phyloP scores from a whole-genome alignment of 352 stramenopile species.

The Globisporangium polare region DNA sequence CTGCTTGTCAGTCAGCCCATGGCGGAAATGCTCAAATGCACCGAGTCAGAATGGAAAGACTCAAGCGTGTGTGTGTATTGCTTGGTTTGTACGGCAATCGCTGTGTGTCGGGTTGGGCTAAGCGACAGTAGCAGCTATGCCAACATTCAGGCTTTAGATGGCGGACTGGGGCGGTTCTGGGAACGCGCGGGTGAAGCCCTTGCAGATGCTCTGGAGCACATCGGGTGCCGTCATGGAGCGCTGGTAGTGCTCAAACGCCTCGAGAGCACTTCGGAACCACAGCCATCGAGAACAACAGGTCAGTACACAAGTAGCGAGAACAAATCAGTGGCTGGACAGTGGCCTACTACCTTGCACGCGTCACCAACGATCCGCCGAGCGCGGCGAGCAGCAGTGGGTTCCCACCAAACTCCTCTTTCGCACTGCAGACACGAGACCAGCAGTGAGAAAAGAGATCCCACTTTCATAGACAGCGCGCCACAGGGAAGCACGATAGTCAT shows the following conservation, averaged over 20 bases:
- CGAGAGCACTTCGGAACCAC: slow-evolving; percentile 26
- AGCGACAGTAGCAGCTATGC: too few species aligned
- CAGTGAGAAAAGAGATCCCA: too few species aligned
- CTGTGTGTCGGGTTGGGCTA: too few species aligned
- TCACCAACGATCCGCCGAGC: slow-evolving; percentile 77
- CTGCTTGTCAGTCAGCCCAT: background rate
- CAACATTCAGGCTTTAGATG: slow-evolving; percentile 1
- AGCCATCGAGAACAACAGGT: too few species aligned
- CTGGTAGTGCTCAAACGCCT: slow-evolving; percentile 66
- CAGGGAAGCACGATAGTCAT: too few species aligned
- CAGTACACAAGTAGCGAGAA: background rate
- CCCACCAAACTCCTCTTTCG: slow-evolving; percentile 24
- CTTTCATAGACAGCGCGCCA: too few species aligned
- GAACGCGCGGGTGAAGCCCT: slow-evolving; percentile 52
- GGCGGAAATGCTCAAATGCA: too few species aligned
- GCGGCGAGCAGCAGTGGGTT: slow-evolving; percentile 69
- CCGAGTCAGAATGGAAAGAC: too few species aligned
- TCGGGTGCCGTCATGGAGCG: slow-evolving; percentile 86
- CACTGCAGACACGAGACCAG: slow-evolving; percentile 1
- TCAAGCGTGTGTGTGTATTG: background rate
- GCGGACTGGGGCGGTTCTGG: slow-evolving; percentile 7
- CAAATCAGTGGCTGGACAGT: too few species aligned
- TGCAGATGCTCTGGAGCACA: slow-evolving; percentile 60
- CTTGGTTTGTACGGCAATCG: too few species aligned
- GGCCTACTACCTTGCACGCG: slow-evolving; percentile 44